A percentile compares a stretch with the other conserved stretches of the same genome.
These are phyloP conservation scores for Leptographium galeiforme DNA, from an alignment of 2,329 filamentous ascomycete genomes.

Conservation along the genomic window DNA sequence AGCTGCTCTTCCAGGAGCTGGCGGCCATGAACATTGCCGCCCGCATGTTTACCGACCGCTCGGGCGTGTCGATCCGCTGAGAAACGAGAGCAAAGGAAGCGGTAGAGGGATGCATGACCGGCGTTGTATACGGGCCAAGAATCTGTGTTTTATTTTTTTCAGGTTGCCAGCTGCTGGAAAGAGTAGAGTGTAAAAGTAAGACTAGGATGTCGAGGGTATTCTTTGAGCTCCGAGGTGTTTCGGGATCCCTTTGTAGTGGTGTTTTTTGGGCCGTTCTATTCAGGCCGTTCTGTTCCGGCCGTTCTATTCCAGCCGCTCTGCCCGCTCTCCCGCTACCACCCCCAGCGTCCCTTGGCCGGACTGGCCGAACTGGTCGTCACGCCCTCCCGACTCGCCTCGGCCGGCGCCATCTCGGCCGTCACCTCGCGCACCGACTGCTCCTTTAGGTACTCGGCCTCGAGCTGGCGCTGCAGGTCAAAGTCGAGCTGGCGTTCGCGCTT, in stretches of 20 bases:
- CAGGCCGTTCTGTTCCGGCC: too few species aligned
- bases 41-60: slow-evolving; percentile 86
- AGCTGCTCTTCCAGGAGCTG: slow-evolving; percentile 95
- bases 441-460: slow-evolving; percentile 85
- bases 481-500: slow-evolving; percentile 87
- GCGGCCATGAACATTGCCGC: slow-evolving; percentile 97
- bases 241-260: too few species aligned
- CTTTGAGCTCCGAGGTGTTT: too few species aligned
- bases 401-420: slow-evolving; percentile 5
- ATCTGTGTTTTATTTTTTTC: neutral
- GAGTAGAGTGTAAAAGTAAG: too few species aligned
- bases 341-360: neutral
- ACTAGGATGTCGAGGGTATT: too few species aligned
- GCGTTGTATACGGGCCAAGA: neutral
- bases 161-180: too few species aligned
- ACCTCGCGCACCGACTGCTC: slow-evolving; percentile 60
- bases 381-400: neutral
- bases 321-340: neutral
- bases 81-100: neutral
- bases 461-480: slow-evolving; percentile 76
- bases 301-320: too few species aligned
- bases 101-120: neutral
- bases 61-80: slow-evolving; percentile 58
- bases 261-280: too few species aligned
- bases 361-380: neutral